phyloP scores from a whole-genome alignment of 441 rosid species.

The Pelargonium myrrhifolium region DNA sequence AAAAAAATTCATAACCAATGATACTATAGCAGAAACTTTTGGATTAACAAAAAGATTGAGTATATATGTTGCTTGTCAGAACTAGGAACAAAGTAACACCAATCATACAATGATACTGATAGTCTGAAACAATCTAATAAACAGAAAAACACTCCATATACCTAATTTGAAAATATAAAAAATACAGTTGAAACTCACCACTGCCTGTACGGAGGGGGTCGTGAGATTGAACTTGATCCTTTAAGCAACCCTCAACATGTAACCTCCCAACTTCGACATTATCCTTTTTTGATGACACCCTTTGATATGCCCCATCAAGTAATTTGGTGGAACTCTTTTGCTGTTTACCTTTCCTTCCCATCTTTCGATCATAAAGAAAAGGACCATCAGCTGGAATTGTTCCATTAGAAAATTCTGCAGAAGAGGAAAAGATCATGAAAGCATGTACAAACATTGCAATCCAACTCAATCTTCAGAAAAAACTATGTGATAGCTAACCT shows the following conservation, averaged over 20 bases:
- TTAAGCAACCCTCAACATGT: constrained; percentile 14
- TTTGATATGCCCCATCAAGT: constrained; percentile 42
- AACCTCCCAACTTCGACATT: constrained; percentile 33
- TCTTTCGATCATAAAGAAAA: constrained; percentile 39
- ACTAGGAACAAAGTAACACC: neutral
- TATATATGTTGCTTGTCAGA: neutral
- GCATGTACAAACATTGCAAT: constrained; percentile 7
- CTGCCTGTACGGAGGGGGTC: constrained; percentile 23
- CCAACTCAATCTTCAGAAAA: constrained; percentile 7
- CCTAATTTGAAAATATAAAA: neutral
- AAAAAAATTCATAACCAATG: neutral
- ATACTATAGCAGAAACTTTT: neutral
- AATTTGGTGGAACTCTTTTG: constrained; percentile 56
- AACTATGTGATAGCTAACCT: constrained; percentile 30
- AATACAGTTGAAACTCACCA: constrained; percentile 29
- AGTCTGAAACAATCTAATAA: neutral
- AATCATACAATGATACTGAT: neutral
- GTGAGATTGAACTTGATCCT: constrained; percentile 20
- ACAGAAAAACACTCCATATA: neutral
- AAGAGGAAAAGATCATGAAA: constrained; percentile 13
- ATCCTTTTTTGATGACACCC: constrained; percentile 38
- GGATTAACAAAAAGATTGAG: neutral
- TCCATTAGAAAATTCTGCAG: constrained; percentile 42
- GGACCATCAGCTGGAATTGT: constrained; percentile 37
- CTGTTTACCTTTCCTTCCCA: constrained; percentile 73